These are phyloP conservation scores for Leucosporidium yakuticum DNA, from an alignment of 768 basidiomycete species.

Conservation along the genomic window DNA sequence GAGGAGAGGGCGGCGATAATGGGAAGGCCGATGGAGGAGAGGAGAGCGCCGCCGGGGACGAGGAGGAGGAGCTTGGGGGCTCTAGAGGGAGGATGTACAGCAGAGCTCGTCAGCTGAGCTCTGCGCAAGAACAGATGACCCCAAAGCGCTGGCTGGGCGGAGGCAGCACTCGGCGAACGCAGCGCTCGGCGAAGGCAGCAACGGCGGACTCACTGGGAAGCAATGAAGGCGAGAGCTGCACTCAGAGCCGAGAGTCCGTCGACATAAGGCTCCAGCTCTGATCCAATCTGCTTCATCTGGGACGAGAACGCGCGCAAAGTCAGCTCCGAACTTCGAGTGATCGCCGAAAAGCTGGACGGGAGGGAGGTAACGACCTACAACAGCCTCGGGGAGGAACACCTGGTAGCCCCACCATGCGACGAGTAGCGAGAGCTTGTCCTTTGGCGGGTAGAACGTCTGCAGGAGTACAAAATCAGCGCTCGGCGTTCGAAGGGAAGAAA, in stretches of 20 bases:
- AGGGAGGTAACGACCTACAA: neutral
- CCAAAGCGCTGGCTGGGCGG: too few species aligned
- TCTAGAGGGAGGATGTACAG: neutral
- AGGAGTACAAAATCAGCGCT: too few species aligned
- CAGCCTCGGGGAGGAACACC: constrained; percentile 9
- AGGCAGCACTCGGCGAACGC: neutral
- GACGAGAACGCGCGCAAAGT: neutral
- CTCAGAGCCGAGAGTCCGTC: neutral
- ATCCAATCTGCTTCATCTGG: constrained; percentile 8
- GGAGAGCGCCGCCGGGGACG: constrained; percentile 8
- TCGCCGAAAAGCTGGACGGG: neutral
- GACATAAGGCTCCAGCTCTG: constrained; percentile 7
- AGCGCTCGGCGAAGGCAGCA: neutral
- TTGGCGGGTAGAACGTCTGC: constrained; percentile 9
- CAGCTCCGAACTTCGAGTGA: neutral
- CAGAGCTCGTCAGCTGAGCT: neutral
- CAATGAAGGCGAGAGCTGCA: constrained; percentile 10
- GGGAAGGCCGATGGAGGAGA: constrained; percentile 10
- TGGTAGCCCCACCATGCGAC: constrained; percentile 23
- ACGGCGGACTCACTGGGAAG: constrained; percentile 4
- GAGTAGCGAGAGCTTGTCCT: constrained; percentile 2
- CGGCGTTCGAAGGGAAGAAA: neutral
- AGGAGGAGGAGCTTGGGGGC: constrained; percentile 3
- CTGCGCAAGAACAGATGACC: too few species aligned
- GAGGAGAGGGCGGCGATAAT: constrained; percentile 11